phyloP scores from a whole-genome alignment of 73 alveolate species.

The Blepharisma japonicum region DNA sequence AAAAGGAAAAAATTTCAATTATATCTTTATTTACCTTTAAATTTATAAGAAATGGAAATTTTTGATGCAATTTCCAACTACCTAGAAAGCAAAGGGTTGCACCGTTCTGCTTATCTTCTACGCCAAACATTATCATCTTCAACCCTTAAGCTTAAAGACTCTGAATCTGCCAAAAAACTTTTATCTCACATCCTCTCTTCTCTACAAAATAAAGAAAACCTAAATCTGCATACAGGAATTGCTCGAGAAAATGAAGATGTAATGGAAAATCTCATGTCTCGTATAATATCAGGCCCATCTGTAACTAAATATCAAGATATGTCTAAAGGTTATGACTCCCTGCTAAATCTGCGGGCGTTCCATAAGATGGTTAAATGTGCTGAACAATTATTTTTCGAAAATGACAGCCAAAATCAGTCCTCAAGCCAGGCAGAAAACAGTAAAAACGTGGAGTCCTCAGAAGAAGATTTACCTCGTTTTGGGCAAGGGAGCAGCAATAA shows the following conservation, averaged over 20 bases:
- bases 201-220: constrained; percentile 9
- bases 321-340: constrained; percentile 56
- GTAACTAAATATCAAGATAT: constrained; percentile 68
- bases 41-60: constrained; percentile 11
- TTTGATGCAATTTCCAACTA: not conserved
- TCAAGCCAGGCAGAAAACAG: constrained; percentile 31
- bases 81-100: constrained; percentile 12
- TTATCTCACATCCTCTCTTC: not conserved
- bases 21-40: too few species aligned
- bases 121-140: not conserved
- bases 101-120: constrained; percentile 8
- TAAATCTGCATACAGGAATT: not conserved
- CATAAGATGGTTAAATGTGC: constrained; percentile 85
- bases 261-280: constrained; percentile 84
- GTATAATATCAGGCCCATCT: constrained; percentile 69
- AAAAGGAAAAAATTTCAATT: too few species aligned
- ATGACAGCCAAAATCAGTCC: constrained; percentile 30
- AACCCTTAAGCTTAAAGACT: not conserved
- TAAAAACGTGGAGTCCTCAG: constrained; percentile 37
- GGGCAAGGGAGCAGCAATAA: constrained; percentile 35
- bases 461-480: constrained; percentile 46
- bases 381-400: constrained; percentile 41
- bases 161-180: constrained; percentile 17
- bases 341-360: constrained; percentile 73
- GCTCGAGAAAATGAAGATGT: constrained; percentile 65